Evolutionary conservation across 1,284 basidiomycete species (phyloP).

Genomic region (Puccinia triticina): DNA sequence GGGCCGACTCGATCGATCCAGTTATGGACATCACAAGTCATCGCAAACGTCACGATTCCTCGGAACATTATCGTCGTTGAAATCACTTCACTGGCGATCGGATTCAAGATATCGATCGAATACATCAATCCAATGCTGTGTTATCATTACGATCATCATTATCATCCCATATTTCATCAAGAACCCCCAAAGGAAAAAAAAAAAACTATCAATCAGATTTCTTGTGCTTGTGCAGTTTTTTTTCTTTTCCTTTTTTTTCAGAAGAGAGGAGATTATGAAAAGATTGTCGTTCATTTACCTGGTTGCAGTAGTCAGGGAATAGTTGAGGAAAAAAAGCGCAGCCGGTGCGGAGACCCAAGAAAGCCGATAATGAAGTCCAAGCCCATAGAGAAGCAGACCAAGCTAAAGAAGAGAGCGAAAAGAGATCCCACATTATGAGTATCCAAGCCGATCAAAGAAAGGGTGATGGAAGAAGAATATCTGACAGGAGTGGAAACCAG

Average conservation of each 20-base stretch:
- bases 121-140: neutral
- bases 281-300: neutral
- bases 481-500: neutral
- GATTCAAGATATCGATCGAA: conserved; percentile 3
- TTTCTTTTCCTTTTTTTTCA: neutral
- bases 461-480: neutral
- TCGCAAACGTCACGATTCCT: neutral
- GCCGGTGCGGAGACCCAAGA: neutral
- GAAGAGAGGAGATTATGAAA: neutral
- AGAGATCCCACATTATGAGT: too few species aligned
- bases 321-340: neutral
- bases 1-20: neutral
- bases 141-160: neutral
- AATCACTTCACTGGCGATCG: conserved; percentile 3
- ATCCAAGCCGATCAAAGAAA: too few species aligned
- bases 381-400: neutral
- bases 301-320: neutral
- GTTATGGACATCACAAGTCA: neutral
- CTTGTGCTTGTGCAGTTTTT: neutral
- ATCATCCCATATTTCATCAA: too few species aligned
- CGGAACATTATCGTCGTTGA: neutral
- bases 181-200: too few species aligned
- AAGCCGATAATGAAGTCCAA: neutral
- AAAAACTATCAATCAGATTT: neutral
- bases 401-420: neutral